Evolutionary conservation across 2,329 filamentous ascomycete species (phyloP), one percentile per base, ranked within the genome.

Genomic region (Neodidymelliopsis sp.): DNA sequence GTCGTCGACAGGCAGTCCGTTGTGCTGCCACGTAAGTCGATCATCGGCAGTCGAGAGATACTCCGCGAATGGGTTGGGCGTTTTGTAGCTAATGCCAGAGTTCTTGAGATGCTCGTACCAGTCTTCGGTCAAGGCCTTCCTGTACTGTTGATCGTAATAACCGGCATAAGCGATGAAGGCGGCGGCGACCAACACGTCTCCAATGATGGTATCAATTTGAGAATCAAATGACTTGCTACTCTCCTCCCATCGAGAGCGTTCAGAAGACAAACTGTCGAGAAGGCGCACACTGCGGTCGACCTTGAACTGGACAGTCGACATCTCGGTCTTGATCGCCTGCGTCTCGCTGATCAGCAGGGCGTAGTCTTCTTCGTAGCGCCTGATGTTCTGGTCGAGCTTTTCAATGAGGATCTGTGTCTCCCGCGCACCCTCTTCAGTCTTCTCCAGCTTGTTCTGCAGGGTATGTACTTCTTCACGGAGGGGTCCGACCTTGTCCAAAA

Each of bases 221-320:
- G 92, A 96, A 74, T 97, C 93, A 71, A 99, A 99, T 0, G 93
- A 97, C 76, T 89, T 96, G 82, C 94, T 99, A 62, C 92, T 92
- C 66, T 93, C 90, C 69, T 99, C 94, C 94, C 94, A 99, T 67
- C 94, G 87, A 28, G 83, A 84, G 73, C 93, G 85, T 77, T 99
- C 94, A 4, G 93, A 97, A 7, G 94, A 95, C 60, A 99, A 79
- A 75, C 92, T 97, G 75, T 97, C 93, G 15, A 99, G 86, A 36
- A 99, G 81, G 66, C 91, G 88, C 55, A 97, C 90, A 77, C 93
- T 97, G 70, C 94, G 88, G 71, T 97, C 91, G 46, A 99, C 94
- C 82, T 99, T 99, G 80, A 92, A 96, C 74, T 99, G 89, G 6
- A 99, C 94, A 53, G 91, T 87, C 53, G 86, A 85, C 94, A 99